phyloP scores from a whole-genome alignment of 345 rosid genomes.

The Trapa bicornis region DNA sequence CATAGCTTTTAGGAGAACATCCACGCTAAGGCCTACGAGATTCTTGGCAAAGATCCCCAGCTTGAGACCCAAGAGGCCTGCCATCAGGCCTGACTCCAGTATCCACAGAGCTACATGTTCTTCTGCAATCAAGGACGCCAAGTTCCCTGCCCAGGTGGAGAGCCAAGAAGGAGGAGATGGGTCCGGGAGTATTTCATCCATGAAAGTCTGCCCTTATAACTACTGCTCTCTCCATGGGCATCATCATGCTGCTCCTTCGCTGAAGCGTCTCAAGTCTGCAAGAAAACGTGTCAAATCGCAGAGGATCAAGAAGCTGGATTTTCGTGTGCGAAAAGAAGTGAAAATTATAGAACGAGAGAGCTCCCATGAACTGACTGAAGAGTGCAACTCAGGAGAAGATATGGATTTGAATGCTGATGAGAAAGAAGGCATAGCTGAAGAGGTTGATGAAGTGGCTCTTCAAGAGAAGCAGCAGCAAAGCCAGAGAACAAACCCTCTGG shows the following conservation, averaged over 20 bases:
- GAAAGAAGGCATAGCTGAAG: neutral
- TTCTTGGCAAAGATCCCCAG: constrained; percentile 33
- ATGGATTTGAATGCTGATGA: constrained; percentile 1
- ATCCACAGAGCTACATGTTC: constrained; percentile 65
- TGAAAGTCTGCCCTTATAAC: constrained; percentile 49
- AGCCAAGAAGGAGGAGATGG: constrained; percentile 18
- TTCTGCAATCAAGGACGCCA: constrained; percentile 61
- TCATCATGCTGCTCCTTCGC: constrained; percentile 34
- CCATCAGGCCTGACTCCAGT: constrained; percentile 13
- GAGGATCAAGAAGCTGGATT: constrained; percentile 31
- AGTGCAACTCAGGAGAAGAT: neutral
- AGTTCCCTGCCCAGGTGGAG: constrained; percentile 27
- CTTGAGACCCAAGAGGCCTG: constrained; percentile 29
- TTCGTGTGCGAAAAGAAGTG: constrained; percentile 1
- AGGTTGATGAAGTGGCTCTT: neutral
- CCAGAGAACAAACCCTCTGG: neutral
- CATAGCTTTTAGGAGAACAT: constrained; percentile 20
- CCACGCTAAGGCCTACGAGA: constrained; percentile 25
- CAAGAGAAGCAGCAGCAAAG: neutral
- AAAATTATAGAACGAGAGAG: constrained; percentile 1
- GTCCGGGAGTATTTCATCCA: constrained; percentile 18
- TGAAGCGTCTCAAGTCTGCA: constrained; percentile 54
- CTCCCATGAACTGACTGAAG: constrained; percentile 5
- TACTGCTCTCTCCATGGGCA: constrained; percentile 91
- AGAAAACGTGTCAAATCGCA: constrained; percentile 42